Evolutionary conservation across 805 yeast genomes (phyloP).

Genomic region (Torulaspora delbrueckii): DNA sequence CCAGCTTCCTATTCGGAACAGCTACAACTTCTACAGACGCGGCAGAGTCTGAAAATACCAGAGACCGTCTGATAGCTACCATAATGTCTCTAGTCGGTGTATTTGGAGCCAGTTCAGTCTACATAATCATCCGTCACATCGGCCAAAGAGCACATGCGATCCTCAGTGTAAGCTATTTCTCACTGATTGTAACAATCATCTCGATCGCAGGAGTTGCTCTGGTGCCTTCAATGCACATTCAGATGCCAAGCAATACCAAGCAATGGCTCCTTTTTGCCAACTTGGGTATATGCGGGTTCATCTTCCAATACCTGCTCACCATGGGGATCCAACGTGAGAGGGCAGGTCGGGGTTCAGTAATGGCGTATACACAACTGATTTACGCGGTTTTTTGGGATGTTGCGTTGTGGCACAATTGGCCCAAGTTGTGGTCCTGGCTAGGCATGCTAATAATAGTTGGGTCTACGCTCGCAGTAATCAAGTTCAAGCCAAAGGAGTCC

Average conservation of each 20-base stretch:
- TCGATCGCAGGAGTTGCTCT: conserved; percentile 49
- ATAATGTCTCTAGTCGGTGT: conserved; percentile 62
- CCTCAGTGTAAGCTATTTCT: conserved; percentile 71
- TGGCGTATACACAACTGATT: conserved; percentile 70
- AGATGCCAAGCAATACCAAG: conserved; percentile 50
- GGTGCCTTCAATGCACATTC: conserved; percentile 56
- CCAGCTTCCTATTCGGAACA: conserved; percentile 60
- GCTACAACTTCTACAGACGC: conserved; percentile 8
- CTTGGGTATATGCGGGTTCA: conserved; percentile 74
- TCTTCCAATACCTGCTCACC: conserved; percentile 73
- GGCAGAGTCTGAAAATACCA: conserved; percentile 50
- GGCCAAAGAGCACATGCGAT: conserved; percentile 79
- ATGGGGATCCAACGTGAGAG: conserved; percentile 77
- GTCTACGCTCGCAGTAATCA: conserved; percentile 58
- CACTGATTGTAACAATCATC: conserved; percentile 53
- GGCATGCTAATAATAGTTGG: conserved; percentile 68
- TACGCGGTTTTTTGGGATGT: conserved; percentile 77
- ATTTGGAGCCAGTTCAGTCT: conserved; percentile 63
- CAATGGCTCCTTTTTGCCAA: conserved; percentile 63
- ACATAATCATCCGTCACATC: conserved; percentile 65
- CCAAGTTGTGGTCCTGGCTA: conserved; percentile 58
- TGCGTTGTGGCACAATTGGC: conserved; percentile 65
- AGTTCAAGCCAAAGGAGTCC: conserved; percentile 40
- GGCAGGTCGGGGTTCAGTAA: conserved; percentile 71
- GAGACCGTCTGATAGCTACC: conserved; percentile 57